Conservation (phyloP, 1,284 basidiomycete genomes). For the Anthracocystis setariae region DNA sequence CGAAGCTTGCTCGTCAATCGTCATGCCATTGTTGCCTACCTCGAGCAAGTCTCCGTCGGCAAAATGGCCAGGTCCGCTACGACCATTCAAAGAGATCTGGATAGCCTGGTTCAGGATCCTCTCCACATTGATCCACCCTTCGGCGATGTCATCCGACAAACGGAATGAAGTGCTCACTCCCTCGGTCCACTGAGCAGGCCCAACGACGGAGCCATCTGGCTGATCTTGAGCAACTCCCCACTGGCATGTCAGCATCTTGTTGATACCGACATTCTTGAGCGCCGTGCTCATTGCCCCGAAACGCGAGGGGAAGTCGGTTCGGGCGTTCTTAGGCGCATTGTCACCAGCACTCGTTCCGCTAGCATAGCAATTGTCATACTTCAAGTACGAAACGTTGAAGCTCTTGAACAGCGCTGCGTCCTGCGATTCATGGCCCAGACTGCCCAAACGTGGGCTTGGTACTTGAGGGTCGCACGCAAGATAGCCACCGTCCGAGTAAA, state of each 20-base stretch:
- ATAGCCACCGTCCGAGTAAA: slow-evolving; percentile 72
- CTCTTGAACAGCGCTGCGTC: slow-evolving; percentile 71
- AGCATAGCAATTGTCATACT: slow-evolving; percentile 70
- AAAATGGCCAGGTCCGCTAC: slow-evolving; percentile 50
- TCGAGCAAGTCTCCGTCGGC: slow-evolving; percentile 60
- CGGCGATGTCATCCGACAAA: slow-evolving; percentile 58
- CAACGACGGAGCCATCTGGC: slow-evolving; percentile 21
- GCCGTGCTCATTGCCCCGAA: slow-evolving; percentile 72
- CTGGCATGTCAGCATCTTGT: slow-evolving; percentile 72
- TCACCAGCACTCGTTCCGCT: slow-evolving; percentile 15
- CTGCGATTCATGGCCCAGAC: slow-evolving; percentile 71
- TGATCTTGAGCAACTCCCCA: slow-evolving; percentile 65
- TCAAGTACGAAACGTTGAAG: slow-evolving; percentile 71
- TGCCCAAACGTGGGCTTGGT: slow-evolving; percentile 68
- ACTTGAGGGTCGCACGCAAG: slow-evolving; percentile 55
- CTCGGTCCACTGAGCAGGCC: slow-evolving; percentile 56
- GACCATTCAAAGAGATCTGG: slow-evolving; percentile 45
- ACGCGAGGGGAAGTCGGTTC: slow-evolving; percentile 53
- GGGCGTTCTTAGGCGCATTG: slow-evolving; percentile 38
- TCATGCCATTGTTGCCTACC: slow-evolving; percentile 47
- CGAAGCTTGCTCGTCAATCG: slow-evolving; percentile 53
- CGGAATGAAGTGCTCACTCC: slow-evolving; percentile 71
- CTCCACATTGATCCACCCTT: slow-evolving; percentile 25
- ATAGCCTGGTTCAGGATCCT: slow-evolving; percentile 39
- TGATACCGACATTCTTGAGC: slow-evolving; percentile 70